Evolutionary conservation across 192 early-diverging fungal genomes (phyloP).

Genomic region (Globomyces pollinis-pini): DNA sequence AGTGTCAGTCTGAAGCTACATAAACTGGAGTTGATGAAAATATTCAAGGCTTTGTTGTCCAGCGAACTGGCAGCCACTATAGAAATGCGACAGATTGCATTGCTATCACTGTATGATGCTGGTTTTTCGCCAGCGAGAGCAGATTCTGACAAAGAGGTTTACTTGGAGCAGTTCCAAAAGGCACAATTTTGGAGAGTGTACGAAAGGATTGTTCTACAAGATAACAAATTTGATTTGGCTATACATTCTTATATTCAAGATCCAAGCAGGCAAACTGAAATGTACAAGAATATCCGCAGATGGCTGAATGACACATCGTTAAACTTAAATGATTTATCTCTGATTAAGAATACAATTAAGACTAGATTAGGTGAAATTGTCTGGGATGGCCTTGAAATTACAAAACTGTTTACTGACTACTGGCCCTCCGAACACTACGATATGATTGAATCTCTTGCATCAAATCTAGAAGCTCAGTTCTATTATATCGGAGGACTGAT

Average conservation of each 20-base stretch:
- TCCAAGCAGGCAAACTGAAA: neutral
- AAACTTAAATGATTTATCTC: neutral
- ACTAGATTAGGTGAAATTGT: neutral
- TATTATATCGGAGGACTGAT: neutral
- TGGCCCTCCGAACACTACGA: slow-evolving; percentile 4
- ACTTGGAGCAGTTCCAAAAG: slow-evolving; percentile 12
- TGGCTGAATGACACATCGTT: neutral
- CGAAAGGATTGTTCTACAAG: slow-evolving; percentile 17
- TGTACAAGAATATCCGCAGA: neutral
- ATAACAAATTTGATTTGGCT: slow-evolving; percentile 19
- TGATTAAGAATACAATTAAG: neutral
- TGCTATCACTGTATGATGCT: slow-evolving; percentile 21
- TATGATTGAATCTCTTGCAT: neutral
- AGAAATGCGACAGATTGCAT: slow-evolving; percentile 27
- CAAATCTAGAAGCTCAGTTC: neutral
- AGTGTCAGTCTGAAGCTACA: slow-evolving; percentile 4
- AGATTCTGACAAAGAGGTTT: slow-evolving; percentile 13
- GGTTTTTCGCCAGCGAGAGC: slow-evolving; percentile 8
- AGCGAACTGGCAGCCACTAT: neutral
- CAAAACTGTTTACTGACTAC: neutral
- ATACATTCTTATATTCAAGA: slow-evolving; percentile 32
- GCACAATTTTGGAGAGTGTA: slow-evolving; percentile 27
- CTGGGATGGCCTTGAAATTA: neutral
- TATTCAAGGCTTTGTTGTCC: slow-evolving; percentile 19
- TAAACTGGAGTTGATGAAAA: neutral